These are phyloP conservation scores for Musa beccarii DNA, from an alignment of 176 grass and related monocot genomes.

Conservation along the genomic window DNA sequence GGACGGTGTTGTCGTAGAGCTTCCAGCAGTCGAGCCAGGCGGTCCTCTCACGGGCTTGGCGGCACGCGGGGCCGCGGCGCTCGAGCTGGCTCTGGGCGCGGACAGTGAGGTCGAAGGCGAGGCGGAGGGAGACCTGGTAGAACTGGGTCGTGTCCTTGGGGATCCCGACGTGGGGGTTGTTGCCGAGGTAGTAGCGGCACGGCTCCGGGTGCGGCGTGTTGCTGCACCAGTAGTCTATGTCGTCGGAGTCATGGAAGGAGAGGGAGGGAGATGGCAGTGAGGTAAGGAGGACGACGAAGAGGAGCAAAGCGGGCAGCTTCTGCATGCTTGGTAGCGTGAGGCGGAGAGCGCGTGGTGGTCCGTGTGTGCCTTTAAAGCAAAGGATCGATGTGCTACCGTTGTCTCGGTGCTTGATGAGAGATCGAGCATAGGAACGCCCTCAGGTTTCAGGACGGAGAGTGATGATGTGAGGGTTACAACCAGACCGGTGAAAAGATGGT, in stretches of 20 bases:
- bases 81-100: conserved; percentile 26
- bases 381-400: background rate
- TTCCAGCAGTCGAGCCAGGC: conserved; percentile 41
- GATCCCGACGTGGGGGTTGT: background rate
- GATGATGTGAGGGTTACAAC: too few relatives aligned
- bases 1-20: conserved; percentile 28
- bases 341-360: background rate
- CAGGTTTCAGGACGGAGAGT: too few relatives aligned
- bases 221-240: conserved; percentile 32
- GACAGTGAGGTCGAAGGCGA: conserved; percentile 21
- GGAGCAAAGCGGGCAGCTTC: background rate
- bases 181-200: conserved; percentile 28
- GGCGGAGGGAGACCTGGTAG: conserved; percentile 21
- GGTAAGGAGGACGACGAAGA: conserved; percentile 1
- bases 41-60: conserved; percentile 1
- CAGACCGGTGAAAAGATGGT: too few relatives aligned
- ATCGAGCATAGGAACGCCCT: too few relatives aligned
- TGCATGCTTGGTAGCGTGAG: background rate
- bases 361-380: background rate
- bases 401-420: too few relatives aligned
- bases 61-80: conserved; percentile 17
- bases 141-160: conserved; percentile 22
- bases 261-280: background rate
- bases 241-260: background rate
- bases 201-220: conserved; percentile 30